Evolutionary conservation across 495 filamentous ascomycete genomes (phyloP).

Genomic region (Daldinia concentrica): DNA sequence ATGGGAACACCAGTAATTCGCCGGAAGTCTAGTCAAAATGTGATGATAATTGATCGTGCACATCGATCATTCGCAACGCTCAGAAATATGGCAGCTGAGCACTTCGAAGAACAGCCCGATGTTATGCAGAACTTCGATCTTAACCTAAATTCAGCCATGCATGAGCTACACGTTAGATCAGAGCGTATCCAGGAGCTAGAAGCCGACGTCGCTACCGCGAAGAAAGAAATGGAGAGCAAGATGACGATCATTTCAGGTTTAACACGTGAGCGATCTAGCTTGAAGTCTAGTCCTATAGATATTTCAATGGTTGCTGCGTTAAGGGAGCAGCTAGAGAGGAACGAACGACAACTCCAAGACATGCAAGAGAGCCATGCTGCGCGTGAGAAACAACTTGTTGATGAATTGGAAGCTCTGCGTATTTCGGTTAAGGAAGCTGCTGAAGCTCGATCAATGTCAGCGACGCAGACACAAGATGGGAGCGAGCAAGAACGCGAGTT

Average conservation of each 20-base stretch:
- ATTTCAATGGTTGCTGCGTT: conserved; percentile 90
- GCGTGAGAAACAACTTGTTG: conserved; percentile 76
- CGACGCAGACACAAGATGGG: conserved; percentile 17
- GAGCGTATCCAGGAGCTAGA: conserved; percentile 91
- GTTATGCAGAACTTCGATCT: conserved; percentile 91
- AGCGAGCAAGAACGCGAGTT: conserved; percentile 46
- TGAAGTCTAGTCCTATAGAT: conserved; percentile 89
- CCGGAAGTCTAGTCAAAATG: conserved; percentile 91
- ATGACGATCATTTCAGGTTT: conserved; percentile 93
- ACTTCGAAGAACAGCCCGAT: conserved; percentile 83
- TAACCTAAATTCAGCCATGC: conserved; percentile 90
- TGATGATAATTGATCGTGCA: conserved; percentile 88
- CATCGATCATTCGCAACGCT: conserved; percentile 91
- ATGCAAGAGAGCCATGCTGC: conserved; percentile 75
- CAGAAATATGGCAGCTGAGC: conserved; percentile 84
- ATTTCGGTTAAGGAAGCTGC: conserved; percentile 60
- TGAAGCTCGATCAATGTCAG: conserved; percentile 17
- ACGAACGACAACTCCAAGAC: conserved; percentile 78
- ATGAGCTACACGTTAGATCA: conserved; percentile 85
- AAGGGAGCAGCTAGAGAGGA: conserved; percentile 85
- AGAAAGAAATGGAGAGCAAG: conserved; percentile 96
- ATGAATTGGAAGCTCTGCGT: conserved; percentile 74
- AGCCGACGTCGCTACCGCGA: conserved; percentile 80
- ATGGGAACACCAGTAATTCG: conserved; percentile 78
- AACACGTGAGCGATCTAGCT: conserved; percentile 87